Conservation (phyloP, 805 yeast genomes). For the Cyberlindnera mississippiensis region DNA sequence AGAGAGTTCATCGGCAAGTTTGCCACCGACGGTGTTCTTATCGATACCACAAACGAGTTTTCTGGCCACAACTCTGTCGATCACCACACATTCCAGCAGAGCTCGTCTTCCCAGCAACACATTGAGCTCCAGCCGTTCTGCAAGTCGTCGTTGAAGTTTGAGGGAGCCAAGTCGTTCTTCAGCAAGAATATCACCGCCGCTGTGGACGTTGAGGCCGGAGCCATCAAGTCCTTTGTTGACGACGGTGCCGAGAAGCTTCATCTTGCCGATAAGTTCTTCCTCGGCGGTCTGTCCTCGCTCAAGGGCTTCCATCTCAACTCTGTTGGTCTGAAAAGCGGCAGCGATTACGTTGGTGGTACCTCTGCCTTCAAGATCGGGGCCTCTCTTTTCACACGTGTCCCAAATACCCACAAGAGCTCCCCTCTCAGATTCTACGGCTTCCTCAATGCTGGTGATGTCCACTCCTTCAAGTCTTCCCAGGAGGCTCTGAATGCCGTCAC, state of each 20-base stretch:
- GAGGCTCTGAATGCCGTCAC: constrained; percentile 19
- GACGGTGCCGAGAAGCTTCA: constrained; percentile 41
- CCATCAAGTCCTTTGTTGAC: constrained; percentile 31
- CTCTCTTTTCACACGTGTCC: constrained; percentile 50
- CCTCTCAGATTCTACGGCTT: constrained; percentile 64
- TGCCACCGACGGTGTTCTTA: constrained; percentile 42
- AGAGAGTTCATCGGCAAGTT: constrained; percentile 39
- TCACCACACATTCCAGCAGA: constrained; percentile 18
- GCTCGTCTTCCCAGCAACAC: constrained; percentile 21
- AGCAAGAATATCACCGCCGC: constrained; percentile 45
- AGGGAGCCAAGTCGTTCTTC: constrained; percentile 37
- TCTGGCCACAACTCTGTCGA: constrained; percentile 27
- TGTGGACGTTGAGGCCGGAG: constrained; percentile 47
- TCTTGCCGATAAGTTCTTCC: constrained; percentile 64
- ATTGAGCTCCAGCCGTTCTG: constrained; percentile 29
- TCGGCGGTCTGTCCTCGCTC: constrained; percentile 64
- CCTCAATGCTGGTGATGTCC: constrained; percentile 53
- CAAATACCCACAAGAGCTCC: constrained; percentile 38
- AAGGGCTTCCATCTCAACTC: constrained; percentile 62
- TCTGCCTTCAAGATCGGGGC: constrained; percentile 45
- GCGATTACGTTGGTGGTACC: constrained; percentile 56
- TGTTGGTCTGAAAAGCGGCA: constrained; percentile 46
- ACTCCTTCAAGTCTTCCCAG: constrained; percentile 17
- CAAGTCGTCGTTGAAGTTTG: constrained; percentile 20
- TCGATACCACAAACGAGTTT: constrained; percentile 43